phyloP scores from a whole-genome alignment of 495 filamentous ascomycete genomes.

The Annulohypoxylon bovei region DNA sequence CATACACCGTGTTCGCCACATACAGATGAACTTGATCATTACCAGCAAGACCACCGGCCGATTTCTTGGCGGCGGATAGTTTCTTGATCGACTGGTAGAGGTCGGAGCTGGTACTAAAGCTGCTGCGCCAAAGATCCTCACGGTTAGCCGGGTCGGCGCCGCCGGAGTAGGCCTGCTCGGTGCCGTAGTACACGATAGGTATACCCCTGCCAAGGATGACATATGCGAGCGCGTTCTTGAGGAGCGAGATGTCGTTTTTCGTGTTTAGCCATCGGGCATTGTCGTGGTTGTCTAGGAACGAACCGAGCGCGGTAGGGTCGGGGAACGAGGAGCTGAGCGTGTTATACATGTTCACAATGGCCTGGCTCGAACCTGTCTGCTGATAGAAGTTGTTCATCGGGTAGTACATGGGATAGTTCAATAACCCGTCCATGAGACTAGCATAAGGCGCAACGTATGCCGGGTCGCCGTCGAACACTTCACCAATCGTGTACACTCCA shows the following conservation, averaged over 20 bases:
- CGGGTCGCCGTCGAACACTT: slow-evolving; percentile 72
- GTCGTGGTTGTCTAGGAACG: slow-evolving; percentile 86
- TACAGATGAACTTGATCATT: slow-evolving; percentile 55
- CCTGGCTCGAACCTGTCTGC: slow-evolving; percentile 65
- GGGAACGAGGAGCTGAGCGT: slow-evolving; percentile 58
- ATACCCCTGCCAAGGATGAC: slow-evolving; percentile 69
- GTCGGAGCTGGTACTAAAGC: slow-evolving; percentile 66
- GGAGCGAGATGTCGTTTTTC: slow-evolving; percentile 65
- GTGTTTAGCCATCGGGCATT: slow-evolving; percentile 70
- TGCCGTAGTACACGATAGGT: slow-evolving; percentile 63
- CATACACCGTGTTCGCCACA: slow-evolving; percentile 50
- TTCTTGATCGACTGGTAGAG: slow-evolving; percentile 62
- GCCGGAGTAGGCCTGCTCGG: slow-evolving; percentile 77
- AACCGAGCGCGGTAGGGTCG: slow-evolving; percentile 58
- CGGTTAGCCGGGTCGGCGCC: slow-evolving; percentile 70
- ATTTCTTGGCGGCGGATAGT: slow-evolving; percentile 47
- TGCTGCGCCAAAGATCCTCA: slow-evolving; percentile 77
- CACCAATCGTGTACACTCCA: slow-evolving; percentile 76
- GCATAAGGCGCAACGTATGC: slow-evolving; percentile 73
- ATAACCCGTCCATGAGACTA: slow-evolving; percentile 66
- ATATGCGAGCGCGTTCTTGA: slow-evolving; percentile 76
- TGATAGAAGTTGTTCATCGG: slow-evolving; percentile 70
- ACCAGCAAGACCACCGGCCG: slow-evolving; percentile 51
- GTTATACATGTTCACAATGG: slow-evolving; percentile 68
- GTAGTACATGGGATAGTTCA: slow-evolving; percentile 71